Percentiles rank a stretch among this genome's conserved stretches.
Evolutionary conservation across 2,329 filamentous ascomycete genomes (phyloP).

Genomic region (Pseudopithomyces maydicus): DNA sequence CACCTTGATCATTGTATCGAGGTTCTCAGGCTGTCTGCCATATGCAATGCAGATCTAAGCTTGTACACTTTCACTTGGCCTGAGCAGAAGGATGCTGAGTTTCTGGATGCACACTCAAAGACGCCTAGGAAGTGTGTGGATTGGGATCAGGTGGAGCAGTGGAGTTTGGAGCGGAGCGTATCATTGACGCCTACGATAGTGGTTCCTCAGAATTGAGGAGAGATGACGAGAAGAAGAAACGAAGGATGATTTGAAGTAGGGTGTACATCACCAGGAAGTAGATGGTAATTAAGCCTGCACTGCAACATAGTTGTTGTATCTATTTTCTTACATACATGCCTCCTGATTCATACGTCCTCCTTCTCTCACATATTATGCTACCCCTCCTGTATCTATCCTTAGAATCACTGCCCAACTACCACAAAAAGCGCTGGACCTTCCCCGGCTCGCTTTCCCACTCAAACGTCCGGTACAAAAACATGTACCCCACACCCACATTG

Average conservation of each 20-base stretch:
- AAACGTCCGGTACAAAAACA: slow-evolving; percentile 73
- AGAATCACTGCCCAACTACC: slow-evolving; percentile 21
- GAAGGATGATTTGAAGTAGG: too few relatives aligned
- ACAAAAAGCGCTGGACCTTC: slow-evolving; percentile 78
- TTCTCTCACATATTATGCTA: too few relatives aligned
- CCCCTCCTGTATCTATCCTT: too few relatives aligned
- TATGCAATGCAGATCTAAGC: slow-evolving; percentile 11
- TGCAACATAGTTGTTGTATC: too few relatives aligned
- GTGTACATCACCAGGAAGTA: too few relatives aligned
- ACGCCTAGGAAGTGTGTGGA: slow-evolving; percentile 11
- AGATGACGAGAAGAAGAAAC: too few relatives aligned
- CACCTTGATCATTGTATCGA: slow-evolving; percentile 15
- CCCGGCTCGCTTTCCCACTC: slow-evolving; percentile 67
- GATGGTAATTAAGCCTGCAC: too few relatives aligned
- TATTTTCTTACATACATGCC: too few relatives aligned
- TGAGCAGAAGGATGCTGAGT: neutral
- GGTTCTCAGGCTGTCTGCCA: slow-evolving; percentile 4
- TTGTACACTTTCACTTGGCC: slow-evolving; percentile 14
- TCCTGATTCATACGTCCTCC: too few relatives aligned
- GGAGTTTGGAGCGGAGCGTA: slow-evolving; percentile 5
- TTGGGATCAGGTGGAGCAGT: slow-evolving; percentile 10
- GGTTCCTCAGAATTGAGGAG: neutral
- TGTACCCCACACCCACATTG: slow-evolving; percentile 69
- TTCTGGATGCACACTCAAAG: slow-evolving; percentile 6
- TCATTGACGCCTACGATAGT: slow-evolving; percentile 1